phyloP scores from a whole-genome alignment of 2,329 filamentous ascomycete genomes.

The Colletotrichum kahawae region DNA sequence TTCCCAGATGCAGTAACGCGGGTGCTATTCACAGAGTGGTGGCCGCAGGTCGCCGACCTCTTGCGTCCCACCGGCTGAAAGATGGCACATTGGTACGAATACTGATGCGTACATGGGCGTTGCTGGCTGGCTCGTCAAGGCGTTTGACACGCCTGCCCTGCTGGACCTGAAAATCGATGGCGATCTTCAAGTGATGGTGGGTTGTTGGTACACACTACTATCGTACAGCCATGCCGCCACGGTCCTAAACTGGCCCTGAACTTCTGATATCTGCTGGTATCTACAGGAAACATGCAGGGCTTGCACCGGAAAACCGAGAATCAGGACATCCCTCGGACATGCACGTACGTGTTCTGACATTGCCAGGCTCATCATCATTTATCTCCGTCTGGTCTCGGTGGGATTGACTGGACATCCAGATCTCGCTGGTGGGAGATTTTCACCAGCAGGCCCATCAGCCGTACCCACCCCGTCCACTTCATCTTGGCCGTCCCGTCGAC shows the following conservation, averaged over 20 bases:
- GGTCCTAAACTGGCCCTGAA: not conserved
- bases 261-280: not conserved
- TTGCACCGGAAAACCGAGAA: not conserved
- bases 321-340: not conserved
- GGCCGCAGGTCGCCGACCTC: not conserved
- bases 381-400: not conserved
- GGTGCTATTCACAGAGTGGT: not conserved
- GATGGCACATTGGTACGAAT: not conserved
- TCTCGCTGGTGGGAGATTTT: not conserved
- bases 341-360: not conserved
- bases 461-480: not conserved
- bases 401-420: not conserved
- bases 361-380: constrained; percentile 11
- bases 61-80: not conserved
- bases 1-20: not conserved
- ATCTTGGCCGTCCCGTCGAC: not conserved
- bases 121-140: not conserved
- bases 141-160: not conserved
- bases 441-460: not conserved
- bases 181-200: not conserved
- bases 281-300: not conserved
- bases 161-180: not conserved
- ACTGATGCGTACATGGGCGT: not conserved
- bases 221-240: not conserved
- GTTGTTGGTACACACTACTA: not conserved